Evolutionary conservation across 768 basidiomycete species (phyloP).

Genomic region (Trametes sanguinea): DNA sequence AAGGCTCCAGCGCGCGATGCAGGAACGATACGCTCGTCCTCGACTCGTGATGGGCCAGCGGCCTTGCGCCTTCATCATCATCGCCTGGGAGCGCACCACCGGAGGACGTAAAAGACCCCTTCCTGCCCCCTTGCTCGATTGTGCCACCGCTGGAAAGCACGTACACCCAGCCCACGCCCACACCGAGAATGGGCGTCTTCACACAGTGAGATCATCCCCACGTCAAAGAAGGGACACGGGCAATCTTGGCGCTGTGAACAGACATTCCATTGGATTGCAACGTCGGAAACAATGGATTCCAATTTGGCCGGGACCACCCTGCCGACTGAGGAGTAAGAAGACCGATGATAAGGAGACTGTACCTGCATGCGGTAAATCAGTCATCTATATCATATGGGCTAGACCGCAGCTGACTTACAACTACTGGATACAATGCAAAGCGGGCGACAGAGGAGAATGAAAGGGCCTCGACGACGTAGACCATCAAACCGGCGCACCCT

Average conservation of each 20-base stretch:
- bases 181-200: slow-evolving; percentile 4
- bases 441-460: neutral
- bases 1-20: neutral
- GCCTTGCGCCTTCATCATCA: neutral
- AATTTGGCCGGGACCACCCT: neutral
- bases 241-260: neutral
- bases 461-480: neutral
- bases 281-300: neutral
- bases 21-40: neutral
- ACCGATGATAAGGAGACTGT: slow-evolving; percentile 12
- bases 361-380: neutral
- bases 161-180: neutral
- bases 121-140: neutral
- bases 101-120: neutral
- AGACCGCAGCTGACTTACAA: slow-evolving; percentile 1
- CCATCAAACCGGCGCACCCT: slow-evolving; percentile 65
- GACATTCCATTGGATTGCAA: neutral
- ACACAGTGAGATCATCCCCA: slow-evolving; percentile 16
- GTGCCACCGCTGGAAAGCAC: neutral
- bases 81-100: neutral
- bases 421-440: slow-evolving; percentile 13
- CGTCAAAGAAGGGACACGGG: slow-evolving; percentile 1
- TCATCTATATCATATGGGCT: neutral
- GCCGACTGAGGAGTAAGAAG: neutral
- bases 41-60: neutral